Base-by-base conservation (phyloP, 176 grass and related monocot species). In the Triticum timopheevii region DNA sequence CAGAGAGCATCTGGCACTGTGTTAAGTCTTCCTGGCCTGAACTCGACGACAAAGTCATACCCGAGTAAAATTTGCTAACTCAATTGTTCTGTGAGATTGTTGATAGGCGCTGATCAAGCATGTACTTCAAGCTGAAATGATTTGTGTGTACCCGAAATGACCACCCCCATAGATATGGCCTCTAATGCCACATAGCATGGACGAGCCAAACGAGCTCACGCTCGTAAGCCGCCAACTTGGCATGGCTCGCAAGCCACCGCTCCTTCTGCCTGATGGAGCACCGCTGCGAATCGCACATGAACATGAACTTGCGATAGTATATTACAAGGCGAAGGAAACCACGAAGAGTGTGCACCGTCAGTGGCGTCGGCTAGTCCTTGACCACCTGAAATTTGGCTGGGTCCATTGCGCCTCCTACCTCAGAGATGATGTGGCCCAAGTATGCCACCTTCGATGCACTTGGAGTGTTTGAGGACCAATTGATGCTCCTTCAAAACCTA, bases 401-500 rank as follows among this genome's bases (percentile, higher is more conserved):
- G 50, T 79, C 76, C 33, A 79, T 79, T 2, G 22, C 2, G 13
- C 40, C n/a, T 0, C 58, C 77, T 1, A 8, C n/a, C 1, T 3
- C 56, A 1, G 56, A 63, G 3, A 79, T 42, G 2, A 42, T 12
- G 8, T 80, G 78, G 0, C 59, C 78, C 0, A 80, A 11, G 13
- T 65, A 80, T 8, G 13, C 30, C n/a, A 68, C 65, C 6, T 13
- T 34, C 1, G 3, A 19, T 7, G 4, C 78, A 80, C 36, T 65
- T 80, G 0, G 13, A 65, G 1, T 7, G n/a, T 3, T 80, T 80
- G 13, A 33, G 25, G 5, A 39, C 15, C 2, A 80, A 15, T 1
- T 6, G 35, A 9, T 80, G 59, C 0, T 19, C 0, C 0, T 6
- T 2, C 2, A 44, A 10, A 0, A 10, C 4, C 0, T 12, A 0